Percentiles rank a stretch among this genome's conserved stretches.
Conservation (phyloP, 768 basidiomycete genomes). For the Lactifluus subvellereus region DNA sequence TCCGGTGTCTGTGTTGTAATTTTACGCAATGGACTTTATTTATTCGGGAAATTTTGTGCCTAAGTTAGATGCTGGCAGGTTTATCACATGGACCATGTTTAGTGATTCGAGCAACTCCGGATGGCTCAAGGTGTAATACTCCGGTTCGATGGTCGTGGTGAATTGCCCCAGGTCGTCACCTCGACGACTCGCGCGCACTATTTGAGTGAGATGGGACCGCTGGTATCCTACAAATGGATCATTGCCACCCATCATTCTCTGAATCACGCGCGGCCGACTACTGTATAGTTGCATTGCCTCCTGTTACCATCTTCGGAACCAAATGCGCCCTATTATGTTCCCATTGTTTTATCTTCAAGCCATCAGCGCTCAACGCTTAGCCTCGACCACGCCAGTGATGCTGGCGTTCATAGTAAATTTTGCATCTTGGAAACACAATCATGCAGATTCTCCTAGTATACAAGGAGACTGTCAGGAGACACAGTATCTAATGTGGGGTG, state of each 20-base stretch:
- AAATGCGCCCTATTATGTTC: background rate
- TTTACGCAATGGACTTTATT: background rate
- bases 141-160: background rate
- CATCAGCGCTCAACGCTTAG: background rate
- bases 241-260: background rate
- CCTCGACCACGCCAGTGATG: background rate
- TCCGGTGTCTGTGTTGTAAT: background rate
- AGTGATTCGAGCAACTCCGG: background rate
- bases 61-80: background rate
- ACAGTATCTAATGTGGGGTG: background rate
- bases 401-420: background rate
- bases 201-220: background rate
- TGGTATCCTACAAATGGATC: background rate
- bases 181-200: background rate
- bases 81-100: background rate
- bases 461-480: conserved; percentile 6
- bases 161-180: background rate
- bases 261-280: background rate
- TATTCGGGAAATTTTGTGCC: background rate
- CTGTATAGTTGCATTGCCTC: background rate
- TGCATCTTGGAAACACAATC: background rate
- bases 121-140: background rate
- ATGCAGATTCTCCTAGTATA: conserved; percentile 1
- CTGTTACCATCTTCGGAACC: background rate
- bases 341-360: background rate